Evolutionary conservation across 768 basidiomycete species (phyloP).

Genomic region (Trametes cinnabarina): DNA sequence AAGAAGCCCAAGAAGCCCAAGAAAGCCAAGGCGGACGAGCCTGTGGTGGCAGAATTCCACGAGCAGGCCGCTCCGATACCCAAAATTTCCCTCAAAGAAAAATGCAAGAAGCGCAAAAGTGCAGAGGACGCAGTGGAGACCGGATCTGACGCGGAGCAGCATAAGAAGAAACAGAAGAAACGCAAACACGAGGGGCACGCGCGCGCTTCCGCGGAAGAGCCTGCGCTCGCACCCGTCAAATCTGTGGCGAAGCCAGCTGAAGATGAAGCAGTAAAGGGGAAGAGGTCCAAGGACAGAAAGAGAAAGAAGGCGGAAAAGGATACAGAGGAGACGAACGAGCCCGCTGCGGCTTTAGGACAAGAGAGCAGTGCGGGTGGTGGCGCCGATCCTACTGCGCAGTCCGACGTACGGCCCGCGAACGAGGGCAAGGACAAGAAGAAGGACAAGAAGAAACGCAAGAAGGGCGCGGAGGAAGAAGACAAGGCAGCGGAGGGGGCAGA

Average conservation of each 20-base stretch:
- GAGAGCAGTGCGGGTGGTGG: not conserved
- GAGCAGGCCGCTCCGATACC: not conserved
- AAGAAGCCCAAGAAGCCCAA: constrained; percentile 8
- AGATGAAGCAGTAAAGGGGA: constrained; percentile 5
- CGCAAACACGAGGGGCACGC: constrained; percentile 17
- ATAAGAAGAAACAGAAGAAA: constrained; percentile 21
- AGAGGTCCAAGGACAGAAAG: not conserved
- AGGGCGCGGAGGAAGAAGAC: not conserved
- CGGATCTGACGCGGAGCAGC: not conserved
- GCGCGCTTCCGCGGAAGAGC: not conserved
- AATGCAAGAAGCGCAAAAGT: constrained; percentile 16
- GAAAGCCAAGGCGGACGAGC: constrained; percentile 1
- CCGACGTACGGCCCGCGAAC: constrained; percentile 5
- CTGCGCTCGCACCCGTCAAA: not conserved
- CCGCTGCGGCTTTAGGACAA: not conserved
- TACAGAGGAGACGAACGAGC: not conserved
- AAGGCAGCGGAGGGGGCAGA: not conserved
- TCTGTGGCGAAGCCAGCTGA: not conserved
- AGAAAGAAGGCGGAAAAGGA: constrained; percentile 3
- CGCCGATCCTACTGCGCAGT: not conserved
- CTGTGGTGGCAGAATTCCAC: not conserved
- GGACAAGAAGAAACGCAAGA: not conserved
- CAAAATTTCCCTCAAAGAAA: too few species aligned
- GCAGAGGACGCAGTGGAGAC: constrained; percentile 4
- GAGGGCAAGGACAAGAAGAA: constrained; percentile 11